phyloP scores from a whole-genome alignment of 495 filamentous ascomycete species.

The Neurospora sp. region DNA sequence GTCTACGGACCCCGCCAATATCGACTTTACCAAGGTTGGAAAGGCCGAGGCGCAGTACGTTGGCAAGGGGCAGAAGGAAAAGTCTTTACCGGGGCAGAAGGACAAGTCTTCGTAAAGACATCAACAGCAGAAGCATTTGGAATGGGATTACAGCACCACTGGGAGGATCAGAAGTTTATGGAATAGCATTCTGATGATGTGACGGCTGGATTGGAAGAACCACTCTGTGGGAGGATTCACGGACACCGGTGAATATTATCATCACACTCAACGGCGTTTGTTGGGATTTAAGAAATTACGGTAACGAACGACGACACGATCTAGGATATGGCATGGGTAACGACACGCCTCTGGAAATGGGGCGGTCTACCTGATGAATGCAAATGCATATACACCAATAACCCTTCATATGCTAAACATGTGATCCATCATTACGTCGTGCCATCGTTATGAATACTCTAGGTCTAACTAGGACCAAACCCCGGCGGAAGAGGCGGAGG shows the following conservation, averaged over 20 bases:
- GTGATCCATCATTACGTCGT: neutral
- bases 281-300: neutral
- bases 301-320: neutral
- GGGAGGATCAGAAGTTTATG: neutral
- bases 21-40: slow-evolving; percentile 41
- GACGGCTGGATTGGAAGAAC: neutral
- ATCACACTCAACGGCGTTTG: neutral
- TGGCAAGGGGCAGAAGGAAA: neutral
- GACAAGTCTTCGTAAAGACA: neutral
- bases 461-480: neutral
- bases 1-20: slow-evolving; percentile 40
- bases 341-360: neutral
- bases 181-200: neutral
- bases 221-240: neutral
- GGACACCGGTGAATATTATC: neutral
- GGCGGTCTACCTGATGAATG: neutral
- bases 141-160: neutral
- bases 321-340: neutral
- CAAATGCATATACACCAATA: neutral
- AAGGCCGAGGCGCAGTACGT: slow-evolving; percentile 29
- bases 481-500: neutral
- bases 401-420: neutral
- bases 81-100: neutral
- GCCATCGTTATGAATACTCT: neutral
- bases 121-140: neutral